phyloP scores from a whole-genome alignment of 2,329 filamentous ascomycete species.

The Aspergillus novoparasiticus region DNA sequence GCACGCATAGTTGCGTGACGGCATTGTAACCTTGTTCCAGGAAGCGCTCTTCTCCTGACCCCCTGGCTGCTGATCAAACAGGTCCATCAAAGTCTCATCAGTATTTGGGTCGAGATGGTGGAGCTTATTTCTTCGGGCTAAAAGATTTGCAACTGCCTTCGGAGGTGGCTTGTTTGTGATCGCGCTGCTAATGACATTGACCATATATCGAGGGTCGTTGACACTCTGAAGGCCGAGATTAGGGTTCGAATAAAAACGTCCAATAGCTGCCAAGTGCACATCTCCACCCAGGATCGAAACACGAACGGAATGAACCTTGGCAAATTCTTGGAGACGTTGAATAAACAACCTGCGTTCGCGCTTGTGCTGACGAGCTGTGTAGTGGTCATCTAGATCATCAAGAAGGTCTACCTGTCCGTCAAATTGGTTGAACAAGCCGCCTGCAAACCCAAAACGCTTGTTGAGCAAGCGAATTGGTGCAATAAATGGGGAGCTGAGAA shows the following conservation, averaged over 20 bases:
- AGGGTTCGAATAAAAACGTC: conserved; percentile 66
- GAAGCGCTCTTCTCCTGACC: conserved; percentile 63
- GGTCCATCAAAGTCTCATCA: conserved; percentile 64
- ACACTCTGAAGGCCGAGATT: conserved; percentile 59
- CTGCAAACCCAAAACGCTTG: conserved; percentile 83
- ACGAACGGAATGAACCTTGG: conserved; percentile 58
- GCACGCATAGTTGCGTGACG: conserved; percentile 66
- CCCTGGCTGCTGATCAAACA: conserved; percentile 65
- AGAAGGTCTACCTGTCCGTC: conserved; percentile 73
- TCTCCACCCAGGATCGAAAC: conserved; percentile 66
- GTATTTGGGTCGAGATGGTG: conserved; percentile 65
- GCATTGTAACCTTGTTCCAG: conserved; percentile 85
- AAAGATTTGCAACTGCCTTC: conserved; percentile 64
- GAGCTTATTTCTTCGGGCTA: conserved; percentile 66
- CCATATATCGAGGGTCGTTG: conserved; percentile 64
- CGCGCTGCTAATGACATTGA: conserved; percentile 65
- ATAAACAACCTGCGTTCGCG: conserved; percentile 76
- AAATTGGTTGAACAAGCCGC: conserved; percentile 88
- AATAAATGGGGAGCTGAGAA: conserved; percentile 82
- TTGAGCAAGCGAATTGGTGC: conserved; percentile 87
- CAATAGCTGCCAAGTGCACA: conserved; percentile 64
- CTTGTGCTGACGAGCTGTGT: conserved; percentile 91
- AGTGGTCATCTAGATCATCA: conserved; percentile 70
- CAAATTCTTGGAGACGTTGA: conserved; percentile 62
- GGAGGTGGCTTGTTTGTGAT: conserved; percentile 71